Evolutionary conservation across 2,329 filamentous ascomycete species (phyloP).

Genomic region (Pseudocercospora cruenta): DNA sequence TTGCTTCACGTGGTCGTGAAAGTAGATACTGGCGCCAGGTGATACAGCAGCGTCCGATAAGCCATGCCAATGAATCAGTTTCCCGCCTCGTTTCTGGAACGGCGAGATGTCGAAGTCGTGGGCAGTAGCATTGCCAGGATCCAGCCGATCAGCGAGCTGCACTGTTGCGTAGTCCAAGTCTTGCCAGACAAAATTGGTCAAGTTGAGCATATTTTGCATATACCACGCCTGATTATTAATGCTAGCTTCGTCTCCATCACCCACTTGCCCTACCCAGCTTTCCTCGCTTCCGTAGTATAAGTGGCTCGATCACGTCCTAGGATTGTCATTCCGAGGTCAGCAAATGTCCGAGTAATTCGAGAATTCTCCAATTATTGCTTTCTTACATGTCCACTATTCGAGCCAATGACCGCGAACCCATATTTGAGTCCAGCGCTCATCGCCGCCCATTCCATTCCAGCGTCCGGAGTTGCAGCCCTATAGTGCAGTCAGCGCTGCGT

Average conservation of each 20-base stretch:
- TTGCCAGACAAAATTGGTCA: background rate
- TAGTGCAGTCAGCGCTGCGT: background rate
- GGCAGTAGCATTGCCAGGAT: constrained; percentile 4
- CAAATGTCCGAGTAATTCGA: too few species aligned
- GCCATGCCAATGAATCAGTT: constrained; percentile 1
- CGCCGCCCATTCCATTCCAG: background rate
- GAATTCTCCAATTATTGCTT: too few species aligned
- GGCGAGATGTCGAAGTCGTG: background rate
- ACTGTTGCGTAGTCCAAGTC: background rate
- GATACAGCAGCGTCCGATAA: background rate
- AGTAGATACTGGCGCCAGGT: background rate
- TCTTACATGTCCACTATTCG: background rate
- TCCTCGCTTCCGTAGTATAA: constrained; percentile 1
- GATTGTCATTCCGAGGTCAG: too few species aligned
- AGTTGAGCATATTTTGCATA: background rate
- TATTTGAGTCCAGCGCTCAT: constrained; percentile 1
- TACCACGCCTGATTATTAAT: background rate
- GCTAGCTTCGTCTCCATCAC: background rate
- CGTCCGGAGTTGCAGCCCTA: background rate
- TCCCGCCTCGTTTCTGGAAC: background rate
- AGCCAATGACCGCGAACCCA: background rate
- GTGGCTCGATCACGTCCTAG: background rate
- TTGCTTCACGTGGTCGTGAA: constrained; percentile 1
- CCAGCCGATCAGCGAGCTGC: background rate
- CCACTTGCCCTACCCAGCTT: background rate